Base-by-base conservation (phyloP, 2,329 filamentous ascomycete genomes). In the Plectosphaerella plurivora region DNA sequence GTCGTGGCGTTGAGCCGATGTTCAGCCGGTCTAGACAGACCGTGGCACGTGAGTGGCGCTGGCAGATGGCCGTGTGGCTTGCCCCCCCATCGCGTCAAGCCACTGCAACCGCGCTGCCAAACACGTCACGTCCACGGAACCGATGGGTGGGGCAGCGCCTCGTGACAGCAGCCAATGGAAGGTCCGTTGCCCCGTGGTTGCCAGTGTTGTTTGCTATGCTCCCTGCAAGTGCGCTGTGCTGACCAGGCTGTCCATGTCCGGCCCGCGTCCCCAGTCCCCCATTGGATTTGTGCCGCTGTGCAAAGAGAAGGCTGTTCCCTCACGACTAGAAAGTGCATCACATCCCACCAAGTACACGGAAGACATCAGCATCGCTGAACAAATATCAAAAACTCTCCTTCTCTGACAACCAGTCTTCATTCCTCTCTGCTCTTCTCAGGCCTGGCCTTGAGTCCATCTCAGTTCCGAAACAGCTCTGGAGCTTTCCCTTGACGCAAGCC, bases 131-230 rank as follows among this genome's bases (percentile, higher is more conserved):
- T 41, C 48, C 18, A 18, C 11, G 24, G 36, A 22, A 24, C 33
- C 18, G 28, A 35, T 25, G 20, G 11, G 36, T 41, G 47, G 47
- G 47, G 10, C 36, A 4, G 18, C 16, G 20, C 35, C 24, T 37
- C 37, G 22, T 35, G 15, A 16, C 28, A 51, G 25, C 20, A 54
- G 54, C 77, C 76, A 81, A 80, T 79, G 51, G 66, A 22, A 60
- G 39, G 4, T 14, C 62, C 64, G 82, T 86, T 86, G 81, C 79
- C 61, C 67, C 59, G 78, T 67, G 63, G 79, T 82, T 81, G 76
- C 73, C 64, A 67, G 58, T 81, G 75, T 81, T 81, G 74, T 79
- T 60, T 56, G 59, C 55, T 53, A 50, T 56, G 49, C 37, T 50
- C 41, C 52, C 28, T 39, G 54, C 47, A 33, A 46, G 37, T 35